phyloP scores from a whole-genome alignment of 805 yeast genomes.

The Cyberlindnera mrakii region DNA sequence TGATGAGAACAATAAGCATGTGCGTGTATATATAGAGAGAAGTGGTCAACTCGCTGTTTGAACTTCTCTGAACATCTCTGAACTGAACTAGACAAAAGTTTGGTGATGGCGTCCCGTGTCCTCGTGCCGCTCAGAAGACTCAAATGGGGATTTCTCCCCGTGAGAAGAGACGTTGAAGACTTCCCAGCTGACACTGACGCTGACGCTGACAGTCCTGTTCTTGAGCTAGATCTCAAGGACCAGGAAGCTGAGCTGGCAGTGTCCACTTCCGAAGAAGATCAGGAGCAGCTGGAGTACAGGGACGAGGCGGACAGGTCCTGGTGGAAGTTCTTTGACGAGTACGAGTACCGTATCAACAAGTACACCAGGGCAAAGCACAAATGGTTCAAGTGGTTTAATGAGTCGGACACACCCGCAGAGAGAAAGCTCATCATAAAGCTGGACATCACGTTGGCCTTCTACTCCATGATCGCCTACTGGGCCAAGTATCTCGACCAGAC shows the following conservation, averaged over 20 bases:
- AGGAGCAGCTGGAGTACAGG: conserved; percentile 31
- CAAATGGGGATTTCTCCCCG: conserved; percentile 30
- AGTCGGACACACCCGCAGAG: conserved; percentile 8
- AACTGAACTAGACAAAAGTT: no score
- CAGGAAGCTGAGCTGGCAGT: neutral
- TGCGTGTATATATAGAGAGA: conserved; percentile 2
- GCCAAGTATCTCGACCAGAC: conserved; percentile 53
- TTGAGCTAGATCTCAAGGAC: no score
- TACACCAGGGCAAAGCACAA: conserved; percentile 2
- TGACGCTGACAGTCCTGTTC: neutral
- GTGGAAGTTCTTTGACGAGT: conserved; percentile 53
- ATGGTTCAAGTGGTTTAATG: conserved; percentile 15
- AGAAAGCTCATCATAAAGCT: conserved; percentile 46
- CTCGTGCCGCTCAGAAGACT: conserved; percentile 15
- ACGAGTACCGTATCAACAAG: conserved; percentile 31
- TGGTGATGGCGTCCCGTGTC: no score
- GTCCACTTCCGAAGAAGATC: conserved; percentile 6
- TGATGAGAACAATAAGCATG: no score
- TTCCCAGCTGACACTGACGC: conserved; percentile 4
- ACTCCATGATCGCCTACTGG: conserved; percentile 17
- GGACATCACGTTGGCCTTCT: conserved; percentile 44
- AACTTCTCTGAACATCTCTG: no score
- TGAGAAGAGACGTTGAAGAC: conserved; percentile 21
- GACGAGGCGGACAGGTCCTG: conserved; percentile 49
- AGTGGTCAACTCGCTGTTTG: no score